Percentiles rank a stretch among this genome's conserved stretches.
Conservation (phyloP, 495 filamentous ascomycete species). For the Penicillium longicatenatum region DNA sequence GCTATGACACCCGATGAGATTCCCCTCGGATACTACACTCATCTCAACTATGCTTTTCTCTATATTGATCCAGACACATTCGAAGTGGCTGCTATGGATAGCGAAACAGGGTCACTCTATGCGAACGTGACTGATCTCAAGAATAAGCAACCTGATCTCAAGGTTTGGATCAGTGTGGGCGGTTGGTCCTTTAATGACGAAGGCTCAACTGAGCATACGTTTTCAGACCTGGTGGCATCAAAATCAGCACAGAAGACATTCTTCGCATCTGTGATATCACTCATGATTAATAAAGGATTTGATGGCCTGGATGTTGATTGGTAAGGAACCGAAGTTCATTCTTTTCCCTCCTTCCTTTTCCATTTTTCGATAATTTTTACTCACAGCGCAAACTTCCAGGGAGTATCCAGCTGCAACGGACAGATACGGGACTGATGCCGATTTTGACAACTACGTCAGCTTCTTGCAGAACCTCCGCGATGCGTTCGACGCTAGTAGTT, state of each 20-base stretch:
- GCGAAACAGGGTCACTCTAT: background rate
- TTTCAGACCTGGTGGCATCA: background rate
- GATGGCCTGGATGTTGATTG: constrained; percentile 62
- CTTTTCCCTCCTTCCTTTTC: too few species aligned
- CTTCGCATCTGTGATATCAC: background rate
- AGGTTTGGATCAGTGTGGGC: constrained; percentile 29
- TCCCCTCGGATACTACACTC: too few species aligned
- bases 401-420: constrained; percentile 24
- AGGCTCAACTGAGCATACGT: background rate
- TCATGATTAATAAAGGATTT: constrained; percentile 41
- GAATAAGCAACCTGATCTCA: background rate
- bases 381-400: too few species aligned
- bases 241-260: background rate
- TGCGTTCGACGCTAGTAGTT: too few species aligned
- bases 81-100: background rate
- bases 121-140: background rate
- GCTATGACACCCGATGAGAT: too few species aligned
- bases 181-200: constrained; percentile 39
- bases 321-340: too few species aligned
- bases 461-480: background rate
- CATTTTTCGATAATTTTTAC: too few species aligned
- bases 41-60: constrained; percentile 14
- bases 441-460: background rate
- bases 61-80: constrained; percentile 2
- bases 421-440: too few species aligned